Conservation (phyloP, 2,329 filamentous ascomycete genomes). For the Ophiognomonia clavigignenti-juglandacearum region DNA sequence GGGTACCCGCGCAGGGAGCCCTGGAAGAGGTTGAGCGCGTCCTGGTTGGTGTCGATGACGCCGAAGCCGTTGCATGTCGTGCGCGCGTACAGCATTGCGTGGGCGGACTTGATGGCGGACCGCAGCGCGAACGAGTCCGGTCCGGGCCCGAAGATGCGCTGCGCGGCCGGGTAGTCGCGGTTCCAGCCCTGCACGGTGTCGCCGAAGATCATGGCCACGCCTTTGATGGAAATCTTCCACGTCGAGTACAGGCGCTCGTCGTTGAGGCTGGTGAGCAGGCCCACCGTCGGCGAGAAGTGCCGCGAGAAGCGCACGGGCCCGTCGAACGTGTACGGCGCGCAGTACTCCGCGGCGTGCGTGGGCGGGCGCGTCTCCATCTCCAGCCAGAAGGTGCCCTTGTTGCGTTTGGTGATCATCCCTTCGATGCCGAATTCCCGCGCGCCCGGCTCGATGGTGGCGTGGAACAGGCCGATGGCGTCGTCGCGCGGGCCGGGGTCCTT, state of each 20-base stretch:
- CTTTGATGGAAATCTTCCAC: not conserved
- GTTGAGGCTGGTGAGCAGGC: not conserved
- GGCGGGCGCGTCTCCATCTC: not conserved
- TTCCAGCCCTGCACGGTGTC: not conserved
- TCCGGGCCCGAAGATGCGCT: not conserved
- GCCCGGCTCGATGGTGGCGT: not conserved
- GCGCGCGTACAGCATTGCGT: not conserved
- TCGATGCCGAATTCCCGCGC: not conserved
- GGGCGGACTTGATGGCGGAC: not conserved
- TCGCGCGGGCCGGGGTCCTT: not conserved
- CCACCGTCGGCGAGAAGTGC: not conserved
- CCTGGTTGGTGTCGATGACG: not conserved
- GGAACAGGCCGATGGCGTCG: not conserved
- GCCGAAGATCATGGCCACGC: not conserved
- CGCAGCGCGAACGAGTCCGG: not conserved
- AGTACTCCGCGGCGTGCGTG: not conserved
- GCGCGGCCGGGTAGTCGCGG: not conserved
- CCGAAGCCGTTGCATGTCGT: not conserved
- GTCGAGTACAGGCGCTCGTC: not conserved
- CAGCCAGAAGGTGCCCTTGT: not conserved
- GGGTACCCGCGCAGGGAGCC: not conserved
- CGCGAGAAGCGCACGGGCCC: not conserved
- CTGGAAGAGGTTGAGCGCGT: not conserved
- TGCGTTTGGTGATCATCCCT: not conserved
- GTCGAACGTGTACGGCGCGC: not conserved